Evolutionary conservation across 116 monocot species (phyloP), one percentile per base, ranked within the genome.

Genomic region (Cymodocea nodosa): DNA sequence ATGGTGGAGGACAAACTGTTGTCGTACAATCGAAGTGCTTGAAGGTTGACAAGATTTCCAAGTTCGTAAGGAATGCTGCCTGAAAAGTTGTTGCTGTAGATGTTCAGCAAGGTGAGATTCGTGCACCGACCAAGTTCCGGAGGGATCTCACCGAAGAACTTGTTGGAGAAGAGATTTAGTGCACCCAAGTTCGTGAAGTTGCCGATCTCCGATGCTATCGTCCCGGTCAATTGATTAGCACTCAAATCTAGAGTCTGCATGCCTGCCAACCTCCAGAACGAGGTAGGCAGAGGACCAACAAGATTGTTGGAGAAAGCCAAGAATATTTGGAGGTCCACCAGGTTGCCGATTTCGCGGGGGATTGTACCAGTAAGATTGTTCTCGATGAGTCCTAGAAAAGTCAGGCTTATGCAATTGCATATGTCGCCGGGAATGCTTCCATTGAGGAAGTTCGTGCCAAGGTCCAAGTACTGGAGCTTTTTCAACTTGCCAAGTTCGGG

Each of bases 341-440:
- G 55, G 15, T 84, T 64, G 12, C 89, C 94, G 8, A 94, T 83
- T 67, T 63, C 59, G 0, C 57, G 9, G 37, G 89, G 94, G 30
- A 94, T 75, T 0, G 8, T 9, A 0, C 87, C 94, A 17, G 84
- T 81, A 63, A 94, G 79, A 50, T 89, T 78, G 50, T 94, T 94
- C 0, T 10, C 13, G 12, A 62, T 44, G 10, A 87, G 19, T 16
- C 39, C 80, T 4, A 94, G 56, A 16, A 50, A 6, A 10, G 20
- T 37, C 23, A 94, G 56, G 2, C 70, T 35, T 2, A 78, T 81
- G 75, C 89, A 89, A 51, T 89, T 79, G 75, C 76, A 80, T 24
- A 94, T 71, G 68, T 64, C 65, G 5, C 74, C 73, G 15, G 94
- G 89, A 39, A 94, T 86, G 69, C 68, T 76, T 23, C 87, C 89